Evolutionary conservation across 2,329 filamentous ascomycete genomes (phyloP).

Genomic region (Fusarium sp.): DNA sequence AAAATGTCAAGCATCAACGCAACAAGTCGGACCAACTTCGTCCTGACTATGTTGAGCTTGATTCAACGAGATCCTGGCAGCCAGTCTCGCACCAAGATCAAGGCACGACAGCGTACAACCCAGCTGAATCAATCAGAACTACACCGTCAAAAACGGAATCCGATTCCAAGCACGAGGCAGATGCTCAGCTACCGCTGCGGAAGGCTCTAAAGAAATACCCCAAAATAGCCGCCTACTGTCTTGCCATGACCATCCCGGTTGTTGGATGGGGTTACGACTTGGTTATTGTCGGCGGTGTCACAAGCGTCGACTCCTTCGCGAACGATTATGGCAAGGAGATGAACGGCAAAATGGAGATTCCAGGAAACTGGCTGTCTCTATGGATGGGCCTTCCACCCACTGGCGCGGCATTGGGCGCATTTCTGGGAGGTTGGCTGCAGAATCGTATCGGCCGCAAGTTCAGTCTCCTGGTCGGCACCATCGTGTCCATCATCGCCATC

Average conservation of each 20-base stretch:
- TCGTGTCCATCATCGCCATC: constrained; percentile 40
- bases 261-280: constrained; percentile 47
- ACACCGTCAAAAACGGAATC: not conserved
- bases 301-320: constrained; percentile 43
- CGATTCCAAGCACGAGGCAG: not conserved
- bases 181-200: constrained; percentile 38
- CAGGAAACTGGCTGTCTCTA: constrained; percentile 42
- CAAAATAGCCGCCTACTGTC: constrained; percentile 41
- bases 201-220: constrained; percentile 43
- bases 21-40: not conserved
- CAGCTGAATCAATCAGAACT: not conserved
- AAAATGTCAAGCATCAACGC: constrained; percentile 11
- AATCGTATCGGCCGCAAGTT: constrained; percentile 42
- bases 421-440: constrained; percentile 44
- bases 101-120: constrained; percentile 14
- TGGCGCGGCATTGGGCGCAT: constrained; percentile 39
- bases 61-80: constrained; percentile 8
- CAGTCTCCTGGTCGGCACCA: constrained; percentile 38
- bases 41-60: constrained; percentile 25
- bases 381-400: constrained; percentile 41
- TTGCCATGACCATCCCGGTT: constrained; percentile 42
- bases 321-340: constrained; percentile 42
- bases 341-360: constrained; percentile 40
- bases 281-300: constrained; percentile 43
- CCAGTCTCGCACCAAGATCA: constrained; percentile 12